Base-by-base conservation (phyloP, 2,329 filamentous ascomycete genomes). In the Arthrobotrys conoides region DNA sequence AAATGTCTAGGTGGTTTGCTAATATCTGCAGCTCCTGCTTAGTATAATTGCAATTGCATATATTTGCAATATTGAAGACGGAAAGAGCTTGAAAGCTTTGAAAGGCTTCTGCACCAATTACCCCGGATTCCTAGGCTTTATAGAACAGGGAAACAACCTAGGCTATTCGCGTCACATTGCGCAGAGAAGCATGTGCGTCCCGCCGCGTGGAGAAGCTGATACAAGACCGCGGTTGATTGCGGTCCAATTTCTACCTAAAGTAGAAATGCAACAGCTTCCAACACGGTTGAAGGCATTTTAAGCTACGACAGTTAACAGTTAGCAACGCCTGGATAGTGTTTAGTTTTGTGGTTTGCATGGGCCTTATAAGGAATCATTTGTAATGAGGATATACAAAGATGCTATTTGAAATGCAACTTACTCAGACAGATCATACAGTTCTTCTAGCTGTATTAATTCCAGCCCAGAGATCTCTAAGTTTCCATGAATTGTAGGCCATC, bases 171-270 rank as follows among this genome's bases (percentile, higher is more conserved):
- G 33, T 65, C 3, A 64, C 48, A 22, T 65, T 16, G 44, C 27
- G 61, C 22, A 22, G 57, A 51, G 68, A 51, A 16, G 72, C 72
- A 76, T 70, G 66, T 75, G 71, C 53, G 22, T 46, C 16, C 27
- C 44, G 20, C 49, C 33, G 16, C 20, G 48, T 64, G 22, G 33
- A 46, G 55, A 57, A 64, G 64, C 55, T 69, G 64, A 33, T 53
- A 76, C 64, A 65, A 59, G n/a, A 67, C 73, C 75, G 75, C 75
- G 75, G 75, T 71, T 78, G 44, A 78, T 78, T 72, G 75, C 75
- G 75, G 75, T 63, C 68, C 30, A 78, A 78, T 53, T 77, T 57
- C 22, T 14, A 51, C 51, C 20, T 5, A 38, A 22, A 46, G 22
- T 4, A 24, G 46, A 71, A 71, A 72, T 78, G 10, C 75, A 78